Conservation (phyloP, 1,139 yeast species). For the Nakaseomyces kungkrabaensis region DNA sequence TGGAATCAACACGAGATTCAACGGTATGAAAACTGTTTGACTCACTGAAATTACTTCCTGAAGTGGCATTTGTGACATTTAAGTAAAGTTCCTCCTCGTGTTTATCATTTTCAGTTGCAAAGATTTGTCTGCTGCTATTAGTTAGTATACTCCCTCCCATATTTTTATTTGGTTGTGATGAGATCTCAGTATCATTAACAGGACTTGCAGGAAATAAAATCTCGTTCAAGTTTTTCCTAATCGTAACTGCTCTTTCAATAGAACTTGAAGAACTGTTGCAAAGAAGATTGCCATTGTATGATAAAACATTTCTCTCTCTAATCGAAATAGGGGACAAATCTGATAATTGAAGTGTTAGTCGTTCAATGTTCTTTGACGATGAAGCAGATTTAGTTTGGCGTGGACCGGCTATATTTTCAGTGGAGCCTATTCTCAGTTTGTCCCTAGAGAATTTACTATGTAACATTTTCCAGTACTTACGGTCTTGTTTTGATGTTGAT, state of each 20-base stretch:
- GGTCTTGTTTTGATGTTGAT: neutral
- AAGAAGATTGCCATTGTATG: neutral
- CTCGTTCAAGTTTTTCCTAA: conserved; percentile 6
- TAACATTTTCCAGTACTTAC: neutral
- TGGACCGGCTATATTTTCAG: no score
- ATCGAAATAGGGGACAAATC: neutral
- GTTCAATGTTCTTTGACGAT: neutral
- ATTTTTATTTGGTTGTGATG: neutral
- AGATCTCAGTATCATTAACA: neutral
- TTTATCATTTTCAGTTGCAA: neutral
- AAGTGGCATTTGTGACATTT: neutral
- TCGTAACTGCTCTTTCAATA: conserved; percentile 10
- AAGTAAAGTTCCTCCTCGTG: neutral
- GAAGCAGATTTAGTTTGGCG: neutral
- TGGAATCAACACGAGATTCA: neutral
- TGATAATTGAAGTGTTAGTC: neutral
- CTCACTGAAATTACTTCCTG: neutral
- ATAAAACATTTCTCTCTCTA: neutral
- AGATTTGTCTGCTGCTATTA: neutral
- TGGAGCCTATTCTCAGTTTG: neutral
- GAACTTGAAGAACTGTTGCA: conserved; percentile 11
- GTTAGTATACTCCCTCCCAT: neutral
- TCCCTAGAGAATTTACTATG: neutral
- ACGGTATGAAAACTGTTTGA: neutral
- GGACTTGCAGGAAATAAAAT: neutral